A percentile compares a stretch with the other conserved stretches of the same genome.
Evolutionary conservation across 2,329 filamentous ascomycete genomes (phyloP).

Genomic region (Penicillium hordei): DNA sequence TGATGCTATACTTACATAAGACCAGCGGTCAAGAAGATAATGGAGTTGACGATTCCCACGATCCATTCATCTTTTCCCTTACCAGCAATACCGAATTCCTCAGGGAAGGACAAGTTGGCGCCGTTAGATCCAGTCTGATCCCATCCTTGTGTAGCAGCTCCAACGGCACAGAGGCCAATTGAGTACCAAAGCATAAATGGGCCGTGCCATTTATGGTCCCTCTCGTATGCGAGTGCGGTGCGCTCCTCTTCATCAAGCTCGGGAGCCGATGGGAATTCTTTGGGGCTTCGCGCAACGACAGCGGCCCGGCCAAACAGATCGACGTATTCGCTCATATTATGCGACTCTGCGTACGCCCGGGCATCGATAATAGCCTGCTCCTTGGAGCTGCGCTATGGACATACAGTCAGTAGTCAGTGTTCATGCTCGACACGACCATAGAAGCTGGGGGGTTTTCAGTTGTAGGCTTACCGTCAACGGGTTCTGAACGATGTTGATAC

Average conservation of each 20-base stretch:
- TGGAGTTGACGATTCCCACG: constrained; percentile 64
- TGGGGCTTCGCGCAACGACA: constrained; percentile 36
- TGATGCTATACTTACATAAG: constrained; percentile 12
- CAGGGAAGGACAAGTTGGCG: constrained; percentile 52
- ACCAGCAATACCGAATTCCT: constrained; percentile 45
- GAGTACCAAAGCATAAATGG: constrained; percentile 48
- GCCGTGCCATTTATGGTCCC: constrained; percentile 50
- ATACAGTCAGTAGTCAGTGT: neutral
- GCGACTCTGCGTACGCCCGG: constrained; percentile 27
- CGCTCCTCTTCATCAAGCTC: constrained; percentile 45
- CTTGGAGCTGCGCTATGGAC: constrained; percentile 31
- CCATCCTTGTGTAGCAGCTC: constrained; percentile 53
- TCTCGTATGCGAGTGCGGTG: constrained; percentile 46
- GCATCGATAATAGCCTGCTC: constrained; percentile 37
- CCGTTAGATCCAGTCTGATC: constrained; percentile 56
- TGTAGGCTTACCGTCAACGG: constrained; percentile 43
- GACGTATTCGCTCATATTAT: constrained; percentile 39
- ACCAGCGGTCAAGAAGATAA: constrained; percentile 42
- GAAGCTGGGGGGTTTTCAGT: neutral
- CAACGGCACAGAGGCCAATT: constrained; percentile 51
- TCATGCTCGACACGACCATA: neutral
- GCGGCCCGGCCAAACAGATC: constrained; percentile 39
- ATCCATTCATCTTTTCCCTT: constrained; percentile 52
- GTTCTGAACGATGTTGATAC: constrained; percentile 50
- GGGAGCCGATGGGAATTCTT: constrained; percentile 28